phyloP scores from a whole-genome alignment of 2,329 filamentous ascomycete genomes.

The Gliomastix tumulicola region DNA sequence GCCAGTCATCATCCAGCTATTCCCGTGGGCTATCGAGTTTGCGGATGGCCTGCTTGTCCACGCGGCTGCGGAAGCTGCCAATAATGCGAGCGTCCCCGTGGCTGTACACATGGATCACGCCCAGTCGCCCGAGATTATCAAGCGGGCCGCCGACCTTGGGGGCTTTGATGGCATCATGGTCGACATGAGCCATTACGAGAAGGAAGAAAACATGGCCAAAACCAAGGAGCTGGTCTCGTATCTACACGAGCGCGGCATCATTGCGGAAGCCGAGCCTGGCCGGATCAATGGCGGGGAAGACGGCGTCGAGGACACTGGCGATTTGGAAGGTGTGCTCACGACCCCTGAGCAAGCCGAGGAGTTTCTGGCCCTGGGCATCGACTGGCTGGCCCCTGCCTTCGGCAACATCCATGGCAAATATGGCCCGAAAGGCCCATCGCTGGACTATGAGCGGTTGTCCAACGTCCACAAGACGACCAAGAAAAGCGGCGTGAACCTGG shows the following conservation, averaged over 20 bases:
- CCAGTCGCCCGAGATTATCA: constrained; percentile 51
- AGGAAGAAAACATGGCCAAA: constrained; percentile 56
- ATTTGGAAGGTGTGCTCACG: constrained; percentile 45
- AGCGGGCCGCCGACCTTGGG: constrained; percentile 43
- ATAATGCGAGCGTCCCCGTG: constrained; percentile 48
- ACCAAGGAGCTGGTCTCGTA: constrained; percentile 11
- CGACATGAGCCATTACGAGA: constrained; percentile 68
- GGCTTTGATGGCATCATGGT: constrained; percentile 69
- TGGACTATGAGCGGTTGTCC: constrained; percentile 14
- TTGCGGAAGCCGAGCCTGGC: constrained; percentile 28
- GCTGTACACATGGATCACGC: constrained; percentile 60
- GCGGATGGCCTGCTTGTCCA: constrained; percentile 47
- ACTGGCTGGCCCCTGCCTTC: constrained; percentile 67
- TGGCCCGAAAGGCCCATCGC: constrained; percentile 8
- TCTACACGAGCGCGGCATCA: constrained; percentile 5
- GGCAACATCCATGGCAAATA: constrained; percentile 66
- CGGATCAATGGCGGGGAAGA: constrained; percentile 61
- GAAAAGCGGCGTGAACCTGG: constrained; percentile 32
- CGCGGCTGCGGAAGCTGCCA: constrained; percentile 45
- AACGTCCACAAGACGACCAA: constrained; percentile 32
- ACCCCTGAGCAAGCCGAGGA: constrained; percentile 62
- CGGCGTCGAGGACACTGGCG: constrained; percentile 54
- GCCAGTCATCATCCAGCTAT: constrained; percentile 62
- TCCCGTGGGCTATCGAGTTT: constrained; percentile 64
- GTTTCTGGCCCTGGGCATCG: constrained; percentile 64